Percentiles rank a stretch among this genome's conserved stretches.
Conservation (phyloP, 768 basidiomycete species). For the Solioccasus polychromus region DNA sequence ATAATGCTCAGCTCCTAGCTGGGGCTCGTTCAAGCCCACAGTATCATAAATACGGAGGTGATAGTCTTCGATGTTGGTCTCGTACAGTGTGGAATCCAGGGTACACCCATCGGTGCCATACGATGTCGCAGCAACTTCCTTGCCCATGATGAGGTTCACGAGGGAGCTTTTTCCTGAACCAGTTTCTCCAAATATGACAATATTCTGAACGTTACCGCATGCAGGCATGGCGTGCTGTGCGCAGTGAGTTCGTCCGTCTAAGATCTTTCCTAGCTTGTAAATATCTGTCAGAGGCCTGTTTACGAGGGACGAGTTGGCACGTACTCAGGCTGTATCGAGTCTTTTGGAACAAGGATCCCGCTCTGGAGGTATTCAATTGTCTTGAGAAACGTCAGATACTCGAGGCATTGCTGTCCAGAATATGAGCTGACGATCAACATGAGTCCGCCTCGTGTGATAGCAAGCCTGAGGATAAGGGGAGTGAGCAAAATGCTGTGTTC, state of each 20-base stretch:
- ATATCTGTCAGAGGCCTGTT: slow-evolving; percentile 10
- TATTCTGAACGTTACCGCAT: slow-evolving; percentile 19
- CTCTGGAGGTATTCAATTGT: slow-evolving; percentile 1
- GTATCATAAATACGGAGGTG: slow-evolving; percentile 31
- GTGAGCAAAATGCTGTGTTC: too few relatives aligned
- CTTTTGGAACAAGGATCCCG: background rate
- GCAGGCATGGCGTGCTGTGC: slow-evolving; percentile 15
- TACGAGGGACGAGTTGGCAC: background rate
- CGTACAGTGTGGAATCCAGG: slow-evolving; percentile 26
- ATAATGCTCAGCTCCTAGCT: slow-evolving; percentile 20
- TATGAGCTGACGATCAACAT: slow-evolving; percentile 8
- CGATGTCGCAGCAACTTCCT: slow-evolving; percentile 30
- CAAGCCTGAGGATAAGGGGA: too few relatives aligned
- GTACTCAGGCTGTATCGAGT: background rate
- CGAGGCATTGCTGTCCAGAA: background rate
- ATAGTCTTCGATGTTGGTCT: slow-evolving; percentile 11
- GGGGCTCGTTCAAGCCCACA: slow-evolving; percentile 30
- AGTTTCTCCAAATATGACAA: slow-evolving; percentile 32
- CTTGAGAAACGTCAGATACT: background rate
- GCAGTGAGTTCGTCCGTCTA: slow-evolving; percentile 5
- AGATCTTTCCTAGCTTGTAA: background rate
- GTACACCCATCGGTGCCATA: slow-evolving; percentile 37
- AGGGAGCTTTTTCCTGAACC: slow-evolving; percentile 43
- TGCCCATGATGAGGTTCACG: slow-evolving; percentile 39
- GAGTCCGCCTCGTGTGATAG: slow-evolving; percentile 18